A percentile compares a stretch with the other conserved stretches of the same genome.
Evolutionary conservation across 164 flowering plant genomes (phyloP).

Genomic region (Akebia trifoliata): DNA sequence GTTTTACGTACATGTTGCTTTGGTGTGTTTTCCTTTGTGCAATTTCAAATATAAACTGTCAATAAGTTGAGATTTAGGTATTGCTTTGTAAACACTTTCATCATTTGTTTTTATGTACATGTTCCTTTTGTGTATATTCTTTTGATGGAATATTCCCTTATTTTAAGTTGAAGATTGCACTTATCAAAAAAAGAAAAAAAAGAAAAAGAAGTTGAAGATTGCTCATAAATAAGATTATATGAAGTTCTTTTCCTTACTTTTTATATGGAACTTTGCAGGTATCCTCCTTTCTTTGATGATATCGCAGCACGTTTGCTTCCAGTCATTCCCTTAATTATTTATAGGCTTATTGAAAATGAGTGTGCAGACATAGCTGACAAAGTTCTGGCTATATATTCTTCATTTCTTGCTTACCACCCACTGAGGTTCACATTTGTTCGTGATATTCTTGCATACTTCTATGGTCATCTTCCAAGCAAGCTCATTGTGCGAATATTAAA

Average conservation of each 20-base stretch:
- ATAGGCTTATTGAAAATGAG: constrained; percentile 94
- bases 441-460: constrained; percentile 93
- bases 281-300: constrained; percentile 93
- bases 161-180: too few relatives aligned
- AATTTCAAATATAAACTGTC: too few relatives aligned
- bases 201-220: too few relatives aligned
- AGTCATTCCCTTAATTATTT: constrained; percentile 80
- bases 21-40: too few relatives aligned
- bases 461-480: constrained; percentile 91
- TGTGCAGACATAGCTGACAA: constrained; percentile 75
- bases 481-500: constrained; percentile 71
- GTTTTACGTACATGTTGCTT: too few relatives aligned
- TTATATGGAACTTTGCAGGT: constrained; percentile 37
- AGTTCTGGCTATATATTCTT: constrained; percentile 57
- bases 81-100: too few relatives aligned
- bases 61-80: neutral
- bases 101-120: too few relatives aligned
- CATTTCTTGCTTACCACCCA: constrained; percentile 77
- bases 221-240: too few relatives aligned
- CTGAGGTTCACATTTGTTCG: constrained; percentile 90
- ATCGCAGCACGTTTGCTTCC: constrained; percentile 91
- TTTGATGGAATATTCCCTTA: too few relatives aligned
- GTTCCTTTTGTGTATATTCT: too few relatives aligned
- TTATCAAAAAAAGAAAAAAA: too few relatives aligned
- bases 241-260: neutral